These are phyloP conservation scores for Brettanomyces bruxellensis DNA, from an alignment of 805 yeast species.

Conservation along the genomic window DNA sequence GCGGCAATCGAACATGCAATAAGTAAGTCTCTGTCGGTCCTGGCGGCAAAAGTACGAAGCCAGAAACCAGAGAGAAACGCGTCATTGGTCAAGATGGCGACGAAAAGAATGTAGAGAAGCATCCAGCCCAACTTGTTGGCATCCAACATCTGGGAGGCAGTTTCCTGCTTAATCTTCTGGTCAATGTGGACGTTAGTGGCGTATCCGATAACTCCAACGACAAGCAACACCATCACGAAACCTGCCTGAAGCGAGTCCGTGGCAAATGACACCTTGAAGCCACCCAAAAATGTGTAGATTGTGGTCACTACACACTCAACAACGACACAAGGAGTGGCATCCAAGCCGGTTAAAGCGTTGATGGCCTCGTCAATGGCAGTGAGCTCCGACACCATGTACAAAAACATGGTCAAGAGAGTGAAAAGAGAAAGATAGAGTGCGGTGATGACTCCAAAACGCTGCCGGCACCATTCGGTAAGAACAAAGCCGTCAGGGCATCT, in stretches of 20 bases:
- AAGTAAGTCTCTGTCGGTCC: conserved; percentile 61
- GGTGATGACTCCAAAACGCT: conserved; percentile 64
- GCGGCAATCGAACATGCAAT: conserved; percentile 75
- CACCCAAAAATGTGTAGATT: conserved; percentile 81
- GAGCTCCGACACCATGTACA: conserved; percentile 82
- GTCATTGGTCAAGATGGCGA: conserved; percentile 86
- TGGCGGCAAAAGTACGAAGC: conserved; percentile 89
- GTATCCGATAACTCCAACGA: conserved; percentile 71
- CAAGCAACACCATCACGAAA: conserved; percentile 54
- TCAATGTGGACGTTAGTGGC: conserved; percentile 61
- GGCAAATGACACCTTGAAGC: conserved; percentile 78
- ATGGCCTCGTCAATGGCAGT: conserved; percentile 74
- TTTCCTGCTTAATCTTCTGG: conserved; percentile 50
- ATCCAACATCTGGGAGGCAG: conserved; percentile 54
- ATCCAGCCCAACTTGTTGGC: conserved; percentile 81
- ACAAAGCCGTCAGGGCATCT: conserved; percentile 87
- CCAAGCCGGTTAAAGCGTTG: conserved; percentile 65
- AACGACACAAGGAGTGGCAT: conserved; percentile 73
- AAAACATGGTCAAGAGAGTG: conserved; percentile 75
- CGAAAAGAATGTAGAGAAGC: conserved; percentile 69
- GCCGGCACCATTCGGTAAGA: conserved; percentile 89
- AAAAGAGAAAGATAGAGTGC: conserved; percentile 71
- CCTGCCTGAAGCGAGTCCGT: conserved; percentile 84
- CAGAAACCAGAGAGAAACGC: conserved; percentile 89
- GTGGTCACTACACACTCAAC: conserved; percentile 84